These are phyloP conservation scores for Pachysandra terminalis DNA, from an alignment of 164 flowering plant species.

Conservation along the genomic window DNA sequence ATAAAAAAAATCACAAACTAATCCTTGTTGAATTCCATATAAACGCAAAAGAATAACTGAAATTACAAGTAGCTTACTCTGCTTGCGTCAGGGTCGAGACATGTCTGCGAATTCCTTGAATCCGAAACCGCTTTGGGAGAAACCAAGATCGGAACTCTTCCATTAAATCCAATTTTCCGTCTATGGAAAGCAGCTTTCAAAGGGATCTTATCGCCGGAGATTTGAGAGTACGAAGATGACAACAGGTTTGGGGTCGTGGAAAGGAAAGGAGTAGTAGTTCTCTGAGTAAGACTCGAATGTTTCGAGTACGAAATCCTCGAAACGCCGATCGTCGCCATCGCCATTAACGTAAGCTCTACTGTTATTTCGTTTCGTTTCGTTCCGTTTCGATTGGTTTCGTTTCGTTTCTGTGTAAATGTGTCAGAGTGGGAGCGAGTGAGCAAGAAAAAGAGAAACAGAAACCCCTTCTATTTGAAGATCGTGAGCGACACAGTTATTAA, in stretches of 20 bases:
- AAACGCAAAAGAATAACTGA: background rate
- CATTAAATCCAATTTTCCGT: background rate
- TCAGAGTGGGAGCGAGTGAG: background rate
- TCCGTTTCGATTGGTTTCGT: background rate
- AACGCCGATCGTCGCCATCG: slow-evolving; percentile 39
- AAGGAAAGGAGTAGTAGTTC: slow-evolving; percentile 5
- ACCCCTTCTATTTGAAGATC: background rate
- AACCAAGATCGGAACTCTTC: slow-evolving; percentile 36
- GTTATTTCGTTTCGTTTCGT: too few species aligned
- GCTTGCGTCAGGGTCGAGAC: slow-evolving; percentile 94
- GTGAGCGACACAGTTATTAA: background rate
- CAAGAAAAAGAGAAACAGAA: background rate
- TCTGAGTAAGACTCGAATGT: slow-evolving; percentile 2
- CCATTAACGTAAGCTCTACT: slow-evolving; percentile 18
- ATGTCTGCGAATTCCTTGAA: slow-evolving; percentile 70
- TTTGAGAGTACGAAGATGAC: slow-evolving; percentile 36
- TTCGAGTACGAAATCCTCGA: slow-evolving; percentile 25
- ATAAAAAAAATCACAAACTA: background rate
- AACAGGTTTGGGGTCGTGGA: slow-evolving; percentile 19
- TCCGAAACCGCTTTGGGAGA: slow-evolving; percentile 88
- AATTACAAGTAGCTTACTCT: slow-evolving; percentile 33
- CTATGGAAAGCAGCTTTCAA: background rate
- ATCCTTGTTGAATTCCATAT: background rate
- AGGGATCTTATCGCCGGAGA: slow-evolving; percentile 34
- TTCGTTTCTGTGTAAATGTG: background rate